phyloP scores from a whole-genome alignment of 176 grass and related monocot genomes.

The Oryza longistaminata region DNA sequence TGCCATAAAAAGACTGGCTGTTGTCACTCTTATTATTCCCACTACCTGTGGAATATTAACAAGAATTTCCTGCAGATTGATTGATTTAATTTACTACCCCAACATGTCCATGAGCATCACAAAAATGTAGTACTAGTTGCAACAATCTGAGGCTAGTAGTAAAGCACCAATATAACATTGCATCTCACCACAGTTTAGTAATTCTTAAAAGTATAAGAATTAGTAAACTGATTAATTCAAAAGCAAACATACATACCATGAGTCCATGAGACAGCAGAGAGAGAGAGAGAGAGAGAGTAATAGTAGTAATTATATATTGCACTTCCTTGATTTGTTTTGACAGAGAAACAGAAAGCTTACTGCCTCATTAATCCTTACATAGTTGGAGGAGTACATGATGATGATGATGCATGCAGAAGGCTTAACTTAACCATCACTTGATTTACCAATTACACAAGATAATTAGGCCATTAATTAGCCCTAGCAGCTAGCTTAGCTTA shows the following conservation, averaged over 20 bases:
- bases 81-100: conserved; percentile 22
- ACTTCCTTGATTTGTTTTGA: conserved; percentile 44
- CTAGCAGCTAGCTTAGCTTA: conserved; percentile 47
- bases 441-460: conserved; percentile 30
- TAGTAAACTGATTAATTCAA: neutral
- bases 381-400: conserved; percentile 27
- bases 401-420: neutral
- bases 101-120: conserved; percentile 28
- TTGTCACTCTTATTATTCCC: conserved; percentile 49
- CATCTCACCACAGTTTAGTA: neutral
- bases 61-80: conserved; percentile 18
- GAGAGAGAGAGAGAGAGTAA: conserved; percentile 14
- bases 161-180: neutral
- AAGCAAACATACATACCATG: neutral
- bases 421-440: conserved; percentile 21
- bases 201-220: neutral
- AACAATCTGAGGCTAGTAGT: too few relatives aligned
- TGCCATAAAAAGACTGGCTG: conserved; percentile 46
- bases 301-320: conserved; percentile 48
- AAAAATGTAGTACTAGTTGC: conserved; percentile 7
- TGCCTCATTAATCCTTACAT: conserved; percentile 37
- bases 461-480: conserved; percentile 41
- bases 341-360: conserved; percentile 33
- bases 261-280: neutral
- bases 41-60: conserved; percentile 46